A percentile compares a stretch with the other conserved stretches of the same genome.
Conservation (phyloP, 2,329 filamentous ascomycete species). For the Phyllosticta paracitricarpa region DNA sequence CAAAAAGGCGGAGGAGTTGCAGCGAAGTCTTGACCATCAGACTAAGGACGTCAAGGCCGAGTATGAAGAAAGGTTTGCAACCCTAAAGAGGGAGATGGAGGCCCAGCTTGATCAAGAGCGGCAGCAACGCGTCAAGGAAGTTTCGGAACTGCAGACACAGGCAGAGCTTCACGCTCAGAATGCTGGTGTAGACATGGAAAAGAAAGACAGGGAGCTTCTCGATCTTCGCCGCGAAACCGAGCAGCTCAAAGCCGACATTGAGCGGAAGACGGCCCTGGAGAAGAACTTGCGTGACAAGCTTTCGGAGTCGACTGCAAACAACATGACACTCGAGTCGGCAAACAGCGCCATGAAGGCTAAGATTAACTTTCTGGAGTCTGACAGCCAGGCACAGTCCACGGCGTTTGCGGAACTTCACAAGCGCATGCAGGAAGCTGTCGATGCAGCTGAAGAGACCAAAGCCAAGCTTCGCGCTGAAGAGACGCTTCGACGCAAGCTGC, state of each 20-base stretch:
- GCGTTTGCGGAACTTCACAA: conserved; percentile 74
- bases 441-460: conserved; percentile 57
- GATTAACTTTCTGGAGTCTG: conserved; percentile 81
- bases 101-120: conserved; percentile 59
- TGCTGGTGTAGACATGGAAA: conserved; percentile 40
- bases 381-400: conserved; percentile 79
- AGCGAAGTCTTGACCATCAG: conserved; percentile 40
- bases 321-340: conserved; percentile 57
- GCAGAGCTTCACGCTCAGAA: conserved; percentile 39
- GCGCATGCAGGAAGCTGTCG: conserved; percentile 67
- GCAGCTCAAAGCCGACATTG: conserved; percentile 32
- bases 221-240: conserved; percentile 41
- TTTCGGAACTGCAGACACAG: conserved; percentile 52
- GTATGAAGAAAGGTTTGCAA: conserved; percentile 59
- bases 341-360: conserved; percentile 69
- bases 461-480: conserved; percentile 87
- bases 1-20: conserved; percentile 33
- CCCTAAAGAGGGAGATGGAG: conserved; percentile 52
- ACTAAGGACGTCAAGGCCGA: conserved; percentile 48
- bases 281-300: conserved; percentile 47
- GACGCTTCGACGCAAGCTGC: conserved; percentile 77
- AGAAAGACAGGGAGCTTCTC: conserved; percentile 45
- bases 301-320: conserved; percentile 30
- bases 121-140: conserved; percentile 47
- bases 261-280: conserved; percentile 52